Evolutionary conservation across 2,329 filamentous ascomycete species (phyloP).

Genomic region (Penicillium sp.): DNA sequence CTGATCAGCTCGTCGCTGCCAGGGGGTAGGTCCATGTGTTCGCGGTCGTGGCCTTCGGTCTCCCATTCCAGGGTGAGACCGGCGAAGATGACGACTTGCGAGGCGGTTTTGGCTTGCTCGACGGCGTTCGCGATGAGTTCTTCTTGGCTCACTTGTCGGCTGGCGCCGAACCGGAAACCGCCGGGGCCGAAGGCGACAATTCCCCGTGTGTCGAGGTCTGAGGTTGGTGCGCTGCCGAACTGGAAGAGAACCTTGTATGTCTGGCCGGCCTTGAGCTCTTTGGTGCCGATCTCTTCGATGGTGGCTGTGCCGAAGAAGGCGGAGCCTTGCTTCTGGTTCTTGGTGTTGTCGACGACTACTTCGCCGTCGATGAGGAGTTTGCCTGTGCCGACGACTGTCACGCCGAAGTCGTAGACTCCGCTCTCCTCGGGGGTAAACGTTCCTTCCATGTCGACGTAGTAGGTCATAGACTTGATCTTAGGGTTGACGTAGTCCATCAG

Average conservation of each 20-base stretch:
- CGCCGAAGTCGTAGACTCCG: slow-evolving; percentile 62
- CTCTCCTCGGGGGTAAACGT: slow-evolving; percentile 60
- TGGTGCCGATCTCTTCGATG: slow-evolving; percentile 59
- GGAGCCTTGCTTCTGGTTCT: slow-evolving; percentile 60
- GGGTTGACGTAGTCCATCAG: slow-evolving; percentile 56
- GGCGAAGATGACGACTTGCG: slow-evolving; percentile 75
- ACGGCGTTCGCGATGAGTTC: slow-evolving; percentile 66
- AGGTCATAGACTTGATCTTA: slow-evolving; percentile 52
- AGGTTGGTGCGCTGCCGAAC: slow-evolving; percentile 59
- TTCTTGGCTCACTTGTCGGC: slow-evolving; percentile 56
- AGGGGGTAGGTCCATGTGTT: slow-evolving; percentile 57
- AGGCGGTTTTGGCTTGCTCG: slow-evolving; percentile 64
- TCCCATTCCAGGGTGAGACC: slow-evolving; percentile 82
- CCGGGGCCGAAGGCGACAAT: slow-evolving; percentile 56
- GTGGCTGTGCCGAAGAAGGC: slow-evolving; percentile 66
- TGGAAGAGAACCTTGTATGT: slow-evolving; percentile 60
- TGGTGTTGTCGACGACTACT: slow-evolving; percentile 64
- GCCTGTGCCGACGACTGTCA: slow-evolving; percentile 65
- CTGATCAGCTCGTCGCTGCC: slow-evolving; percentile 59
- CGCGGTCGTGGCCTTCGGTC: slow-evolving; percentile 66
- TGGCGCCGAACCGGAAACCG: slow-evolving; percentile 62
- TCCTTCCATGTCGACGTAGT: slow-evolving; percentile 63
- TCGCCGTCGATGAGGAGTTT: slow-evolving; percentile 62
- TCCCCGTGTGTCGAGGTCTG: slow-evolving; percentile 52
- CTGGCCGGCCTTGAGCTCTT: slow-evolving; percentile 58